Percentiles rank a stretch among this genome's conserved stretches.
phyloP scores from a whole-genome alignment of 768 basidiomycete species.

The Psilocybe tampanensis region DNA sequence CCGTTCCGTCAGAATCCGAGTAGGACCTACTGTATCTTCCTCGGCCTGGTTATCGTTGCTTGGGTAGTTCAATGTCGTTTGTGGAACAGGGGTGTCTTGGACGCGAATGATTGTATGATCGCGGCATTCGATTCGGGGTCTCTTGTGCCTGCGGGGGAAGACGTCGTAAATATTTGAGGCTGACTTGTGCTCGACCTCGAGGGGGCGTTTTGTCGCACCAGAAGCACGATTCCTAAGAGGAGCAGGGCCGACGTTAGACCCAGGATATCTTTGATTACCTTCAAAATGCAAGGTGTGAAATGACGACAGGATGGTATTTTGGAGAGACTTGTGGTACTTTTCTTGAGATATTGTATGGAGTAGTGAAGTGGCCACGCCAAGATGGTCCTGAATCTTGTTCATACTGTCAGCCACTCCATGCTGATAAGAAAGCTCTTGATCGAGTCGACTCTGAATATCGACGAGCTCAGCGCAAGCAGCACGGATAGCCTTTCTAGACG shows the following conservation, averaged over 20 bases:
- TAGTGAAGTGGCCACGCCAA: no score
- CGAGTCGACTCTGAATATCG: not conserved
- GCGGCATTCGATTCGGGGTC: not conserved
- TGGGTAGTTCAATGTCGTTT: not conserved
- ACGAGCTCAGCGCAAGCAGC: not conserved
- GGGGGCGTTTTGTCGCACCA: no score
- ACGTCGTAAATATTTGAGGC: no score
- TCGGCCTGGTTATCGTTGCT: not conserved
- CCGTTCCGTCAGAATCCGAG: not conserved
- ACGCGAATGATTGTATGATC: not conserved
- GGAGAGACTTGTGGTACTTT: no score
- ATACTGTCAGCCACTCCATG: not conserved
- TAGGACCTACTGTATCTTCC: not conserved
- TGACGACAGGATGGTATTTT: no score
- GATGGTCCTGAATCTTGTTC: not conserved
- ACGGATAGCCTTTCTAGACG: not conserved
- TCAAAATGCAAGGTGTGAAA: no score
- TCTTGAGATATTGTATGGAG: no score
- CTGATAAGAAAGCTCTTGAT: not conserved
- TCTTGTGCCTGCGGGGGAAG: not conserved
- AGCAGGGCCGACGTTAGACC: no score
- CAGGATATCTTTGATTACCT: no score
- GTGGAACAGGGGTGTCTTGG: not conserved
- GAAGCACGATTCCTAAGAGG: no score
- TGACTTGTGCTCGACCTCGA: no score